Base-by-base conservation (phyloP, 2,329 filamentous ascomycete species). In the Emericellopsis cladophorae region DNA sequence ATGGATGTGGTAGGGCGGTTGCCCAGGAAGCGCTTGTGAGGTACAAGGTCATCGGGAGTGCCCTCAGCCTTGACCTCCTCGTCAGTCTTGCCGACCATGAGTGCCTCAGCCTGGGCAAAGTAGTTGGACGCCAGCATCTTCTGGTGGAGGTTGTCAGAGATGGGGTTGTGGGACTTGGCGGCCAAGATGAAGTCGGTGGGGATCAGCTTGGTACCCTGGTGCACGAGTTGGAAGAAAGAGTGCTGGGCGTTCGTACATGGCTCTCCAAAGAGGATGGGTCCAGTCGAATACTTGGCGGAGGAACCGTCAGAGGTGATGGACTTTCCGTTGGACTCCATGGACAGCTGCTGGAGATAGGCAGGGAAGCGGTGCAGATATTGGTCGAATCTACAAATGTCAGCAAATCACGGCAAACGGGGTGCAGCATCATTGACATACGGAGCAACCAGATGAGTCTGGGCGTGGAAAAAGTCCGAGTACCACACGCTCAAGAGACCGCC, bases 261-360 rank as follows among this genome's bases (percentile, higher is more conserved):
- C 74, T 98, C 92, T 58, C 92, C 92, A 60, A 98, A 98, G 48
- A 98, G 72, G 59, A 98, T 90, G 41, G 92, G 79, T 38, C 92
- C 90, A 31, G 92, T 98, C 44, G 89, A 95, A 72, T 98, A 98
- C 70, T 95, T 95, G 58, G 94, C 89, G 45, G 93, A 77, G 31
- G 88, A 81, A 43, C 78, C 82, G 55, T 92, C 86, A n/a, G 76
- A 79, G 46, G 90, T 94, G 57, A 96, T 88, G 46, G 84, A 86
- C 75, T 98, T 98, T 59, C 92, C 92, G 65, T 98, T 98, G 46
- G 90, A 96, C 73, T 98, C 92, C 92, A 98, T 98, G 46, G 90
- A 96, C 45, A 98, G 74, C 68, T 98, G 92, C 70, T 98, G 92
- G 42, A 98, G 84, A 70, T 98, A 98, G 53, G 92, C 92, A 31